Evolutionary conservation across 805 yeast genomes (phyloP).

Genomic region (Naumovozyma baii): DNA sequence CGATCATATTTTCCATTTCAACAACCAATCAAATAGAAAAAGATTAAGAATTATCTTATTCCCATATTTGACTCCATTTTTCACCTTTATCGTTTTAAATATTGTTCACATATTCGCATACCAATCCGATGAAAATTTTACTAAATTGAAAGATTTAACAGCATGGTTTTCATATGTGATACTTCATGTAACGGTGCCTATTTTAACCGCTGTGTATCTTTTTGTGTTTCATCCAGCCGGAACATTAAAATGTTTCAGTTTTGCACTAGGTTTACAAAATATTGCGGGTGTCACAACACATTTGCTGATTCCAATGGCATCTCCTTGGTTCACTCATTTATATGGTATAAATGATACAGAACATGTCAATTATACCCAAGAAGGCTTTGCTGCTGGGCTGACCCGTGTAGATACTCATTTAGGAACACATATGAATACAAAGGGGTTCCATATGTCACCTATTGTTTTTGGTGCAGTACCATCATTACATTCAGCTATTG

Average conservation of each 20-base stretch:
- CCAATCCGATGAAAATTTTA: constrained; percentile 30
- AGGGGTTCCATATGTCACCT: constrained; percentile 58
- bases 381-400: constrained; percentile 64
- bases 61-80: constrained; percentile 34
- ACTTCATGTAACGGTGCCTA: constrained; percentile 51
- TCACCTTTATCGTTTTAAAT: constrained; percentile 38
- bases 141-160: constrained; percentile 39
- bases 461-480: constrained; percentile 63
- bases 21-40: constrained; percentile 10
- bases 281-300: constrained; percentile 53
- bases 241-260: constrained; percentile 41
- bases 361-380: constrained; percentile 49
- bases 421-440: constrained; percentile 49
- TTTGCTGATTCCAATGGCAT: constrained; percentile 56
- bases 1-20: constrained; percentile 17
- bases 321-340: constrained; percentile 62
- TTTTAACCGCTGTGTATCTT: constrained; percentile 51
- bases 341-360: constrained; percentile 44
- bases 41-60: constrained; percentile 11
- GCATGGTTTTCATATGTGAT: constrained; percentile 59
- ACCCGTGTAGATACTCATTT: constrained; percentile 54
- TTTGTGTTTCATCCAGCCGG: constrained; percentile 64
- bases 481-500: constrained; percentile 58
- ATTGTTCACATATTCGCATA: constrained; percentile 34
- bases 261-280: constrained; percentile 52